phyloP scores from a whole-genome alignment of 2,329 filamentous ascomycete genomes.

The Pseudogymnoascus sp. region DNA sequence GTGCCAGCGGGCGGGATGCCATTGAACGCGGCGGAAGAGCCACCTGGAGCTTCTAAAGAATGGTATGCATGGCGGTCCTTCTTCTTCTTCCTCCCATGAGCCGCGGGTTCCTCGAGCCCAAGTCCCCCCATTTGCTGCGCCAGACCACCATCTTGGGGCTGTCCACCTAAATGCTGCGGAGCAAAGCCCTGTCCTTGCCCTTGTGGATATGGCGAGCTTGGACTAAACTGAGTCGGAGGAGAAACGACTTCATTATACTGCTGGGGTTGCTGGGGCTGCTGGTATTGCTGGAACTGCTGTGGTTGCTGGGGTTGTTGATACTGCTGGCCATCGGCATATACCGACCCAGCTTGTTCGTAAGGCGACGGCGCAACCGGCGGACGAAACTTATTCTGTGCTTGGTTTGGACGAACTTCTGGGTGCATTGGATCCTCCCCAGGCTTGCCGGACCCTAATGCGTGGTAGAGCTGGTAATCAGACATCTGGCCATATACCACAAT shows the following conservation, averaged over 20 bases:
- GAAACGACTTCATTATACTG: background rate
- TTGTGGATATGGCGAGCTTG: slow-evolving; percentile 22
- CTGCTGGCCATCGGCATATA: slow-evolving; percentile 13
- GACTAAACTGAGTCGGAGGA: slow-evolving; percentile 4
- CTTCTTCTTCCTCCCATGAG: slow-evolving; percentile 62
- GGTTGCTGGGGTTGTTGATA: slow-evolving; percentile 13
- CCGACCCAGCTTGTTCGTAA: slow-evolving; percentile 32
- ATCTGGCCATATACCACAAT: slow-evolving; percentile 30
- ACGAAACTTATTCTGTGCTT: slow-evolving; percentile 47
- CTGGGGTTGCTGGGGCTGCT: slow-evolving; percentile 26
- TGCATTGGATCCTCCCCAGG: slow-evolving; percentile 47
- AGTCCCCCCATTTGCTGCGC: slow-evolving; percentile 72
- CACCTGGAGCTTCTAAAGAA: slow-evolving; percentile 64
- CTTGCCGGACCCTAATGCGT: slow-evolving; percentile 49
- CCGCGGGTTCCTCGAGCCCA: slow-evolving; percentile 50
- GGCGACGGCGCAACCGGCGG: slow-evolving; percentile 45
- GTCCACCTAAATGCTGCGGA: slow-evolving; percentile 27
- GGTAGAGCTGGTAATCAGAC: slow-evolving; percentile 49
- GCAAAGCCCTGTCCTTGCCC: slow-evolving; percentile 25
- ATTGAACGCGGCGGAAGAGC: slow-evolving; percentile 61
- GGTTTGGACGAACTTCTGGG: slow-evolving; percentile 42
- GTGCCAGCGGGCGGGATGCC: slow-evolving; percentile 53
- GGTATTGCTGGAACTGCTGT: slow-evolving; percentile 14
- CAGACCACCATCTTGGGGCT: slow-evolving; percentile 42
- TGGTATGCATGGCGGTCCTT: slow-evolving; percentile 94